These are phyloP conservation scores for Lepidium didymum DNA, from an alignment of 345 rosid species.

Conservation along the genomic window DNA sequence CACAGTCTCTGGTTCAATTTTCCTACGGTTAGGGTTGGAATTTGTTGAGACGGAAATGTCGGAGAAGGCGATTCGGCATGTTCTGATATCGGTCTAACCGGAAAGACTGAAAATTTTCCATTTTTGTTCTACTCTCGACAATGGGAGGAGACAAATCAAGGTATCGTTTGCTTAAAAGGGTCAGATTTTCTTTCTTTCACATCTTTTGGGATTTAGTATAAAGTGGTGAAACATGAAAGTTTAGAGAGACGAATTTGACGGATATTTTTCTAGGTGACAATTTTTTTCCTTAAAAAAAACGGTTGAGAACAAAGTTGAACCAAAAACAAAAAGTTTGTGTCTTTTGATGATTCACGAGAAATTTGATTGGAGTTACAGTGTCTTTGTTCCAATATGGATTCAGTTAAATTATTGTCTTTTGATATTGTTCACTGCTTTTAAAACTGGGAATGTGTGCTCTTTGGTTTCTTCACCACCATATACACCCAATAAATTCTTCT, in stretches of 20 bases:
- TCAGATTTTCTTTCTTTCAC: background rate
- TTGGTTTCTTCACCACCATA: conserved; percentile 7
- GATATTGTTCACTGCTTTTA: background rate
- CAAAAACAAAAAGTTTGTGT: background rate
- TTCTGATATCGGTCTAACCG: background rate
- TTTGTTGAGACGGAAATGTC: background rate
- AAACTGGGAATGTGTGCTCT: conserved; percentile 3
- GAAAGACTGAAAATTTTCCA: background rate
- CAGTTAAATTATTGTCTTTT: background rate
- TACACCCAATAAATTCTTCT: background rate
- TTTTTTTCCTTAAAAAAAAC: background rate
- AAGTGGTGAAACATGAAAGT: background rate
- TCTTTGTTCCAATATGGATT: conserved; percentile 9
- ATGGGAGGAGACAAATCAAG: background rate
- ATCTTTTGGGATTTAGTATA: background rate
- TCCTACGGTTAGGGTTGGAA: background rate
- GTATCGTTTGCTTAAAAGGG: background rate
- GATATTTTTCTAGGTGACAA: background rate
- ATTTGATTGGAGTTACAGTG: background rate
- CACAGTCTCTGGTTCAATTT: background rate
- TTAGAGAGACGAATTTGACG: background rate
- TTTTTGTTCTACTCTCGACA: background rate
- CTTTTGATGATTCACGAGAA: background rate
- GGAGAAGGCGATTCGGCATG: background rate
- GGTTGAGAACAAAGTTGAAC: background rate